Base-by-base conservation (phyloP, 176 grass and related monocot genomes). In the Pontederia crassipes region DNA sequence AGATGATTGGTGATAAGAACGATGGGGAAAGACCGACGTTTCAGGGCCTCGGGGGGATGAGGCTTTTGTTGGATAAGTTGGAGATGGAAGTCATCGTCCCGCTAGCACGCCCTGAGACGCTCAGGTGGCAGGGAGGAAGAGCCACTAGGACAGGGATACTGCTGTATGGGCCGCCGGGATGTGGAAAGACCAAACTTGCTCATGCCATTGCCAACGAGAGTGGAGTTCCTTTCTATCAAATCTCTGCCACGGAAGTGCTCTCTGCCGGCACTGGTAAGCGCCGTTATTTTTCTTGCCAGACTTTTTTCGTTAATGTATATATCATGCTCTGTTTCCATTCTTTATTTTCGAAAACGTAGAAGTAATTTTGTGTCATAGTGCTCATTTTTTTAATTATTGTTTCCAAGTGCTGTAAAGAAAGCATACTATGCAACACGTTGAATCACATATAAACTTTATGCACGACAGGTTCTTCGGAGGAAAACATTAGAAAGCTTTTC, bases 131-230 rank as follows among this genome's bases (percentile, higher is more conserved):
- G 6, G 6, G 32, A 40, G 6, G 32, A 40, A 40, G 32, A 40
- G 6, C 6, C 32, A 40, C 4, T 40, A 40, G 4, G 32, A 73
- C 87, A 0, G 93, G 87, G 45, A 65, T 97, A 56, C 71, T 97
- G 29, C 77, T 97, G 45, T 84, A 92, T 12, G 87, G 87, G 2
- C 93, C 93, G 2, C 93, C 93, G 0, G 93, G 93, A 7, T 98
- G 93, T 1, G 93, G 93, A 17, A 98, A 88, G 77, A 91, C 93
- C 54, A 88, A 88, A 2, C 80, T 98, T 8, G 93, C 93, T 0
- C 87, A 92, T 11, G 93, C 93, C 6, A 92, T 97, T 8, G 84
- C 84, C 8, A 98, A 98, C 4, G 93, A 98, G 84, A 92, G 87
- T 0, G 71, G 77, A 1, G 81, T 92, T 24, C 93, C 87, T 0